Percentiles rank a stretch among this genome's conserved stretches.
These are phyloP conservation scores for Beauveria sp. DNA, from an alignment of 2,329 filamentous ascomycete genomes.

Conservation along the genomic window DNA sequence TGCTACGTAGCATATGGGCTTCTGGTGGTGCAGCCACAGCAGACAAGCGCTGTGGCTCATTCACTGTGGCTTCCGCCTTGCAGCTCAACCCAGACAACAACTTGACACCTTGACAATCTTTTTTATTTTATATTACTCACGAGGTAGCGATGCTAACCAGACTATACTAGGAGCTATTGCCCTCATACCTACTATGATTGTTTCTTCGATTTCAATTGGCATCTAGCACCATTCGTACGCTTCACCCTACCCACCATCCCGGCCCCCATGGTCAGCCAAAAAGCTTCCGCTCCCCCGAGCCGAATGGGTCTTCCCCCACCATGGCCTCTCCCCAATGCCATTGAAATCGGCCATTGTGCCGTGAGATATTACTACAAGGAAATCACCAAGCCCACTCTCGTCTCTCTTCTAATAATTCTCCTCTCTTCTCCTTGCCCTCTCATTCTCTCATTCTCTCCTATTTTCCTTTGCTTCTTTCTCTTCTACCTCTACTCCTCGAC, in stretches of 20 bases:
- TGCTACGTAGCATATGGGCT: neutral
- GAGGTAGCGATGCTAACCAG: neutral
- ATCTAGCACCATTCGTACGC: neutral
- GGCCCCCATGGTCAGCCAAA: slow-evolving; percentile 1
- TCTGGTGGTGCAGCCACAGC: neutral
- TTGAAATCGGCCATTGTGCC: neutral
- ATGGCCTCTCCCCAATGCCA: neutral
- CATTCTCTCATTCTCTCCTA: neutral
- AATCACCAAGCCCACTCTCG: neutral
- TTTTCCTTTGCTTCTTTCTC: neutral
- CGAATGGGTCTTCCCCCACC: slow-evolving; percentile 7
- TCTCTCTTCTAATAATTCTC: neutral
- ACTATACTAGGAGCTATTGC: neutral
- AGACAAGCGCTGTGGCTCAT: neutral
- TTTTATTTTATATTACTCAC: neutral
- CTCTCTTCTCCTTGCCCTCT: neutral
- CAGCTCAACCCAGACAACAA: neutral
- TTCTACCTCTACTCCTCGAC: neutral
- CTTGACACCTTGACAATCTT: neutral
- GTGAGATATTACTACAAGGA: neutral
- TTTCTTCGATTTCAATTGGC: neutral
- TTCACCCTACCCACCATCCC: too few species aligned
- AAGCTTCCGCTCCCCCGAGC: slow-evolving; percentile 11
- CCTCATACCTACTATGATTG: neutral
- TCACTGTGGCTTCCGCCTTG: too few species aligned